Evolutionary conservation across 192 early-diverging fungal genomes (phyloP).

Genomic region (Diversispora epigaea): DNA sequence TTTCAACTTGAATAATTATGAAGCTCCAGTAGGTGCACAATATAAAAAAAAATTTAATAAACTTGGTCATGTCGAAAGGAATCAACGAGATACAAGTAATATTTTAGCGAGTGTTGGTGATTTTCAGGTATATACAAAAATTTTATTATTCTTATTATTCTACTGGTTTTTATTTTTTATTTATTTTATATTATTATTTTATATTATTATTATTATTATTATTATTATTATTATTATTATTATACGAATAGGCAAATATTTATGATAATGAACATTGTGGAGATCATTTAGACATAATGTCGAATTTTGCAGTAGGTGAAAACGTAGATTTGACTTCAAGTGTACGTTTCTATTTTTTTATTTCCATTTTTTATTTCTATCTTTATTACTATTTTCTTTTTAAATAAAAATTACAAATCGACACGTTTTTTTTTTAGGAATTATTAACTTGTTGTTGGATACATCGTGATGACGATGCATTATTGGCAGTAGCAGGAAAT

Average conservation of each 20-base stretch:
- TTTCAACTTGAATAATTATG: slow-evolving; percentile 62
- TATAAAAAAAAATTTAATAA: slow-evolving; percentile 68
- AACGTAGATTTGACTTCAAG: slow-evolving; percentile 1
- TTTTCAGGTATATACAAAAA: slow-evolving; percentile 55
- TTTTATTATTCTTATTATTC: background rate
- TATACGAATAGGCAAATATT: slow-evolving; percentile 61
- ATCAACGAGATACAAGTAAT: slow-evolving; percentile 68
- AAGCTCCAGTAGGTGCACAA: slow-evolving; percentile 51
- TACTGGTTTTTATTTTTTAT: background rate
- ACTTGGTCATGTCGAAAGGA: slow-evolving; percentile 65
- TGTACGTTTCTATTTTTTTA: background rate
- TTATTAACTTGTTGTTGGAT: slow-evolving; percentile 32
- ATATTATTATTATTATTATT: background rate
- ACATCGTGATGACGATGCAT: slow-evolving; percentile 22
- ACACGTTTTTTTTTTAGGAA: slow-evolving; percentile 24
- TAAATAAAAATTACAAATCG: background rate
- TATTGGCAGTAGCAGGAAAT: slow-evolving; percentile 24
- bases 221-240: background rate
- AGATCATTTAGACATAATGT: slow-evolving; percentile 93
- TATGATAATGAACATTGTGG: slow-evolving; percentile 95
- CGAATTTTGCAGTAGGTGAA: slow-evolving; percentile 70
- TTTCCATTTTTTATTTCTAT: background rate
- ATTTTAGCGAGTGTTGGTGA: slow-evolving; percentile 71
- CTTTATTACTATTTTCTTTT: background rate
- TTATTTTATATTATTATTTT: background rate